Percentiles rank a stretch among this genome's conserved stretches.
Conservation (phyloP, 148 eudicot species). For the Fagopyrum tataricum region DNA sequence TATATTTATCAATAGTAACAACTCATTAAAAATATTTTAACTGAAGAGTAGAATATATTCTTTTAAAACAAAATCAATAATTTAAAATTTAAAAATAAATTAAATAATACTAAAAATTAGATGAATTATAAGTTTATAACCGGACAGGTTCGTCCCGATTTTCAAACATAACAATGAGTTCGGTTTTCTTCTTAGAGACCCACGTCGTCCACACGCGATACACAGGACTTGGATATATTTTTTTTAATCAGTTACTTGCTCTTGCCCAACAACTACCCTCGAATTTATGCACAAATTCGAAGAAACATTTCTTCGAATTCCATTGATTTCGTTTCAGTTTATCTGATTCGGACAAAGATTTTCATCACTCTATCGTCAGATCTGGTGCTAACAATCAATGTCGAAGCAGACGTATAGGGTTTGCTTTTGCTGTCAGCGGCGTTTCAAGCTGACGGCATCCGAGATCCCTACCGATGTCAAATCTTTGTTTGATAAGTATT, state of each 20-base stretch:
- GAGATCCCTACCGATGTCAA: conserved; percentile 68
- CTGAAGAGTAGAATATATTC: no score
- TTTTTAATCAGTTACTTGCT: background rate
- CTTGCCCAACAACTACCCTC: background rate
- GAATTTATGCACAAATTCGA: background rate
- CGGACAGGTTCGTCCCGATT: no score
- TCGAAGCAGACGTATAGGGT: conserved; percentile 59
- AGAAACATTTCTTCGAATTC: background rate
- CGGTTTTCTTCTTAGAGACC: no score
- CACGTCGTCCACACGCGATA: no score
- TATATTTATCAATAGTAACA: no score
- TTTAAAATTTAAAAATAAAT: no score
- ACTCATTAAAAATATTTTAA: no score
- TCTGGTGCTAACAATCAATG: conserved; percentile 14
- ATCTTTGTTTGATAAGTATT: conserved; percentile 44
- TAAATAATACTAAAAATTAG: no score
- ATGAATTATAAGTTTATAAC: no score
- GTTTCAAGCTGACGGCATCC: conserved; percentile 52
- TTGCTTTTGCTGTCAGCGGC: conserved; percentile 78
- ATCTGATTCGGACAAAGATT: background rate
- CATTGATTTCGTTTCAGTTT: background rate
- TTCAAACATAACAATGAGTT: no score
- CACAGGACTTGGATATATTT: no score
- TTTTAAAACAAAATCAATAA: no score
- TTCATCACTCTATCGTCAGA: background rate